phyloP scores from a whole-genome alignment of 257 asterid species.

The Phtheirospermum japonicum region DNA sequence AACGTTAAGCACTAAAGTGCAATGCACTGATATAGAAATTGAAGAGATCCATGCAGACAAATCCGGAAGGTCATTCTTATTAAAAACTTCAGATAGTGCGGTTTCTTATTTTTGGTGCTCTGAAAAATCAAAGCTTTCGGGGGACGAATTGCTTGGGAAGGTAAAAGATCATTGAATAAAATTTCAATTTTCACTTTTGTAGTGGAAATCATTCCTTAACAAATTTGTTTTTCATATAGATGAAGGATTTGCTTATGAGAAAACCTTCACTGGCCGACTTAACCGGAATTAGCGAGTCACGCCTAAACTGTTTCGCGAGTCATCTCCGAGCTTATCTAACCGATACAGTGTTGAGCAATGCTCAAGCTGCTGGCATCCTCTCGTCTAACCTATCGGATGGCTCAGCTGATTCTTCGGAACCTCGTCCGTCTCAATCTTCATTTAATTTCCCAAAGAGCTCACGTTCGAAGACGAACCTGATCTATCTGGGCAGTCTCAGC shows the following conservation, averaged over 20 bases:
- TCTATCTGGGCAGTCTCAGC: conserved; percentile 56
- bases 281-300: conserved; percentile 78
- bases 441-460: conserved; percentile 40
- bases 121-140: conserved; percentile 75
- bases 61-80: conserved; percentile 88
- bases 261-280: conserved; percentile 79
- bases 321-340: conserved; percentile 75
- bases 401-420: conserved; percentile 40
- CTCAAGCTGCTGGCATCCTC: conserved; percentile 30
- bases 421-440: conserved; percentile 42
- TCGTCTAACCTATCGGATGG: conserved; percentile 35
- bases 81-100: too few relatives aligned
- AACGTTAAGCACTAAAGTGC: conserved; percentile 44
- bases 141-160: conserved; percentile 73
- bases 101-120: conserved; percentile 77
- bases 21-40: conserved; percentile 46
- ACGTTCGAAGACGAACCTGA: conserved; percentile 45
- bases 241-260: conserved; percentile 71
- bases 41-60: conserved; percentile 62
- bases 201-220: conserved; percentile 13
- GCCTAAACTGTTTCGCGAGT: conserved; percentile 71
- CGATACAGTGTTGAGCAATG: conserved; percentile 48
- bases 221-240: conserved; percentile 35
- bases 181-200: conserved; percentile 6
- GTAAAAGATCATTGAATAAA: conserved; percentile 32